phyloP scores from a whole-genome alignment of 208 protist species.

The Wallacemonas sp. region DNA sequence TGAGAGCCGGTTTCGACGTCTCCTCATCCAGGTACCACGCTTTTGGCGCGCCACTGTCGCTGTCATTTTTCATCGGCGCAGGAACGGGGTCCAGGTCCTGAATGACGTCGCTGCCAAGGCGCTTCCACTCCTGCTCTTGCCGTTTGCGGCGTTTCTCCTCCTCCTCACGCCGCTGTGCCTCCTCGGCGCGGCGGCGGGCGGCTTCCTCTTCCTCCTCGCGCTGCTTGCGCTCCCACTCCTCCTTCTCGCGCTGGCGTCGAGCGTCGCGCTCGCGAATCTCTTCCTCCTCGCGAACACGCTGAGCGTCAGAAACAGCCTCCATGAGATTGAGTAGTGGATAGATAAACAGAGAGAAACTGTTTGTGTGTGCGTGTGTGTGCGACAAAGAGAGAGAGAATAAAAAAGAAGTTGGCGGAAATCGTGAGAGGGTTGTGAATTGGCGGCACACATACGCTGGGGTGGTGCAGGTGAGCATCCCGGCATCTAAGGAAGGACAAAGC shows the following conservation, averaged over 20 bases:
- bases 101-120: slow-evolving; percentile 78
- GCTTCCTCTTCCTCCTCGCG: slow-evolving; percentile 63
- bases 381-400: slow-evolving; percentile 6
- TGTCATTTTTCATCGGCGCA: slow-evolving; percentile 54
- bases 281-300: slow-evolving; percentile 73
- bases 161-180: slow-evolving; percentile 61
- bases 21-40: slow-evolving; percentile 91
- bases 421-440: too few relatives aligned
- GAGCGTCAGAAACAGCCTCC: slow-evolving; percentile 40
- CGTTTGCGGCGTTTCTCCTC: slow-evolving; percentile 60
- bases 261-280: slow-evolving; percentile 83
- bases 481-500: too few relatives aligned
- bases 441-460: too few relatives aligned
- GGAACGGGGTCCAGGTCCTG: slow-evolving; percentile 80
- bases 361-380: background rate
- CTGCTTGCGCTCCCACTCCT: slow-evolving; percentile 63
- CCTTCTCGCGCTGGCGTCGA: slow-evolving; percentile 69
- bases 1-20: slow-evolving; percentile 58
- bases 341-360: too few relatives aligned
- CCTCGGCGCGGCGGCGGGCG: slow-evolving; percentile 56
- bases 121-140: slow-evolving; percentile 85
- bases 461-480: too few relatives aligned
- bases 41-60: slow-evolving; percentile 45
- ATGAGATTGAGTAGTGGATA: too few relatives aligned
- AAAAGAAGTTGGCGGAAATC: too few relatives aligned